Evolutionary conservation across 306 rosid species (phyloP).

Genomic region (Malus fusca): DNA sequence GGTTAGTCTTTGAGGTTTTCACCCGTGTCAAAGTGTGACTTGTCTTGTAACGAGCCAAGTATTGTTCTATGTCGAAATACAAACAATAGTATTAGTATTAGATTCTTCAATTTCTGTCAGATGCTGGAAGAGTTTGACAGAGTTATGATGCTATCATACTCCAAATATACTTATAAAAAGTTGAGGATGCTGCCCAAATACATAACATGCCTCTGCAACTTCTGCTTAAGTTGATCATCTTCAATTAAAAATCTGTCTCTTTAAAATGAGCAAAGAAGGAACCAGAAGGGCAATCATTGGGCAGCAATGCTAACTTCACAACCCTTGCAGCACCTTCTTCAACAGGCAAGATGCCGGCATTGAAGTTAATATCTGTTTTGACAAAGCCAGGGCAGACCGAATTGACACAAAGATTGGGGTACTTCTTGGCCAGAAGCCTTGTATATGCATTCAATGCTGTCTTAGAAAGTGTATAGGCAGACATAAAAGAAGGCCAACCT

Average conservation of each 20-base stretch:
- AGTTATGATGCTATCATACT: no score
- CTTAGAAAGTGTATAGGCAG: constrained; percentile 39
- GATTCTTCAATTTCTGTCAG: background rate
- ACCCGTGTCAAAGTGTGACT: no score
- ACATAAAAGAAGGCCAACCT: constrained; percentile 29
- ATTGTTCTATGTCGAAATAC: no score
- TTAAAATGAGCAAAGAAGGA: constrained; percentile 23
- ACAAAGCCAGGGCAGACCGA: constrained; percentile 45
- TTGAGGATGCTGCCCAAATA: background rate
- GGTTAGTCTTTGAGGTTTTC: background rate
- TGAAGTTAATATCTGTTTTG: background rate
- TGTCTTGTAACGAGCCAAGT: no score
- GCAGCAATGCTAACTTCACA: constrained; percentile 45
- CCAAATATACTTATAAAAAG: background rate
- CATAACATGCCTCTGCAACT: no score
- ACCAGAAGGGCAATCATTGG: constrained; percentile 41
- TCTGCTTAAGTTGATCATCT: background rate
- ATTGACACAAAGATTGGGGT: constrained; percentile 33
- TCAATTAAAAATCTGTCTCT: constrained; percentile 14
- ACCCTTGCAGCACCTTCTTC: constrained; percentile 49
- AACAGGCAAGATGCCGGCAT: constrained; percentile 23
- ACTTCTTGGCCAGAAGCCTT: constrained; percentile 37
- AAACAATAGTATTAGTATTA: background rate
- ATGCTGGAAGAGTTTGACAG: no score
- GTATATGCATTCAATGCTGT: constrained; percentile 42